These are phyloP conservation scores for Esteya vermicola DNA, from an alignment of 2,329 filamentous ascomycete species.

Conservation along the genomic window DNA sequence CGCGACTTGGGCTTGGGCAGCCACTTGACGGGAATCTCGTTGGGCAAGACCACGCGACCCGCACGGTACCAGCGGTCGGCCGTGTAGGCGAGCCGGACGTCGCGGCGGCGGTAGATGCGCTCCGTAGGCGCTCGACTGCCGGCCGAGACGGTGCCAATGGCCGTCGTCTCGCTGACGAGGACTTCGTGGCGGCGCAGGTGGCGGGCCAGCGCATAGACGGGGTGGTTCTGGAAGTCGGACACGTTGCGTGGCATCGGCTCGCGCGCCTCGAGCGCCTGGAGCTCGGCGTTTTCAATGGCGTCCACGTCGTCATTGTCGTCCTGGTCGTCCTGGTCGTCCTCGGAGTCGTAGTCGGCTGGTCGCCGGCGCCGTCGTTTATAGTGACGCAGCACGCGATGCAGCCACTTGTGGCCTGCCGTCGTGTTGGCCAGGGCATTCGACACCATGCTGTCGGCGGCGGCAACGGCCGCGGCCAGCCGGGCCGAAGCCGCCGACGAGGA, in stretches of 20 bases:
- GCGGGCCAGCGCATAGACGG: constrained; percentile 68
- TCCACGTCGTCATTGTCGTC: too few relatives aligned
- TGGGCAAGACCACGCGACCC: constrained; percentile 62
- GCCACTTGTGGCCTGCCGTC: constrained; percentile 26
- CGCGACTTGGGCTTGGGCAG: constrained; percentile 29
- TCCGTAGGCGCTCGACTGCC: constrained; percentile 46
- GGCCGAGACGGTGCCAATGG: constrained; percentile 64
- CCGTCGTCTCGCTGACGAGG: constrained; percentile 52
- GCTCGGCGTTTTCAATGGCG: constrained; percentile 67
- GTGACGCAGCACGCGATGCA: constrained; percentile 32
- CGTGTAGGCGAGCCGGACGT: constrained; percentile 66
- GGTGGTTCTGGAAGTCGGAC: constrained; percentile 77
- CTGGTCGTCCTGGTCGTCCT: too few relatives aligned
- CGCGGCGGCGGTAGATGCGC: constrained; percentile 65
- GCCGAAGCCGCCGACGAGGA: background rate
- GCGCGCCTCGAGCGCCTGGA: constrained; percentile 53
- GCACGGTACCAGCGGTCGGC: constrained; percentile 84
- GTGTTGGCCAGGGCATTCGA: background rate
- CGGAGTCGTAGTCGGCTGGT: too few relatives aligned
- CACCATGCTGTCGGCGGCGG: too few relatives aligned
- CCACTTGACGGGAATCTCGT: constrained; percentile 73
- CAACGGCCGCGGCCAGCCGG: too few relatives aligned
- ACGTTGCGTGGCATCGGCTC: constrained; percentile 82
- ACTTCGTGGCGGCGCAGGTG: constrained; percentile 78
- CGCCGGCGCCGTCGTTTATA: constrained; percentile 25